Percentiles rank a stretch among this genome's conserved stretches.
These are phyloP conservation scores for Halophytophthora batemanensis DNA, from an alignment of 352 stramenopile species.

Conservation along the genomic window DNA sequence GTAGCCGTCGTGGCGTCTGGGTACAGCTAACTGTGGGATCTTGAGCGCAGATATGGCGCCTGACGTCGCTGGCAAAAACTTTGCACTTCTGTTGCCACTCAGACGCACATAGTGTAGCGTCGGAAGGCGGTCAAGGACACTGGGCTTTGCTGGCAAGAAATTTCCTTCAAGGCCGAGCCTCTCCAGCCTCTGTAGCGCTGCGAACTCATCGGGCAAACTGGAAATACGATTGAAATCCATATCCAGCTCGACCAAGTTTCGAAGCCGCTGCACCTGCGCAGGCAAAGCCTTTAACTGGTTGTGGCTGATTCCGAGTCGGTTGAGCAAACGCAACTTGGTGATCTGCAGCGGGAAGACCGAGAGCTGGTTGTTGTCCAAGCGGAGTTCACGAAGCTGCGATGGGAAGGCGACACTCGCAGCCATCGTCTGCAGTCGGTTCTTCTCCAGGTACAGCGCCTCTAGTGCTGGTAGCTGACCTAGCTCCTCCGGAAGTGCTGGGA, in stretches of 20 bases:
- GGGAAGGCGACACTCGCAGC: constrained; percentile 36
- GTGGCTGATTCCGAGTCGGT: constrained; percentile 54
- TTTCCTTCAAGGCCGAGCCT: constrained; percentile 67
- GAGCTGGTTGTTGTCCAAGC: constrained; percentile 55
- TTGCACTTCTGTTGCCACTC: constrained; percentile 35
- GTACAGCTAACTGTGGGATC: constrained; percentile 10
- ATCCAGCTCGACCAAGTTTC: constrained; percentile 62
- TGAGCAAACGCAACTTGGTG: constrained; percentile 51
- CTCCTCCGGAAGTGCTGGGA: constrained; percentile 43
- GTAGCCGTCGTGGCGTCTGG: constrained; percentile 46
- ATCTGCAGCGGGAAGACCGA: constrained; percentile 41
- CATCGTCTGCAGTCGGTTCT: constrained; percentile 49
- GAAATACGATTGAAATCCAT: constrained; percentile 63
- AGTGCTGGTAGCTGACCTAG: constrained; percentile 31
- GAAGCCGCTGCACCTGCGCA: constrained; percentile 43
- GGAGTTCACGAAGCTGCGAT: constrained; percentile 37
- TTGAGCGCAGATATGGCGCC: not conserved
- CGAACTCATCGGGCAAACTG: constrained; percentile 37
- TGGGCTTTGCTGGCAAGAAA: constrained; percentile 19
- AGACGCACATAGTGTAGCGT: constrained; percentile 44
- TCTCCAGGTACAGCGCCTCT: constrained; percentile 61
- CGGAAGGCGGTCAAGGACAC: constrained; percentile 30
- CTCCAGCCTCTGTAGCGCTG: constrained; percentile 40
- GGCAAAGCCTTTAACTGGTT: constrained; percentile 48
- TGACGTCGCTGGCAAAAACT: constrained; percentile 2